Percentiles rank a stretch among this genome's conserved stretches.
Conservation (phyloP, 768 basidiomycete genomes). For the Lentinula lateritia region DNA sequence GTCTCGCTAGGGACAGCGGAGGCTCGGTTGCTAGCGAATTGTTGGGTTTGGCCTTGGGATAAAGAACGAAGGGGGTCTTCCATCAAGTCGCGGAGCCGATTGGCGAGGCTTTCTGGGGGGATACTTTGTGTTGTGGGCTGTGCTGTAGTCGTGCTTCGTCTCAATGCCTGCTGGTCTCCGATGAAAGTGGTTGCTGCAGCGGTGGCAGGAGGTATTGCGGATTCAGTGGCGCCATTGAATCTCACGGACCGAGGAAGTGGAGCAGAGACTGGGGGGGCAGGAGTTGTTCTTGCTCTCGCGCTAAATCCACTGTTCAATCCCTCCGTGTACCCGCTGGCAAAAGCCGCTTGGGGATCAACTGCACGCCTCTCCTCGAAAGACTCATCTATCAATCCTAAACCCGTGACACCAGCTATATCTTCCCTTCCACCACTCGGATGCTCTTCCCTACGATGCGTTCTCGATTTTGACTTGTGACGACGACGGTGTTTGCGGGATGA, state of each 20-base stretch:
- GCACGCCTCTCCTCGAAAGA: not conserved
- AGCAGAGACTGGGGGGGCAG: not conserved
- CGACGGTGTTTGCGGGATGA: not conserved
- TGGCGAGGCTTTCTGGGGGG: not conserved
- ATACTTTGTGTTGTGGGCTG: not conserved
- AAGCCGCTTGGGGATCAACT: not conserved
- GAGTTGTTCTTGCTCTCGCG: not conserved
- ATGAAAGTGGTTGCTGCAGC: not conserved
- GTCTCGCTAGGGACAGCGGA: not conserved
- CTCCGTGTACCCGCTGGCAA: not conserved
- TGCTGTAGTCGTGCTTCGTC: not conserved
- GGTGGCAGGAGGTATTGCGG: not conserved
- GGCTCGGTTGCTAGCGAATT: not conserved
- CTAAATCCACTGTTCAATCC: slow-evolving; percentile 1
- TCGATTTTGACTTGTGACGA: slow-evolving; percentile 2
- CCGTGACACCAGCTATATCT: slow-evolving; percentile 1
- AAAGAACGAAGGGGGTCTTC: not conserved
- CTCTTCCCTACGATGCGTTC: not conserved
- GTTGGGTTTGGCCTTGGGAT: not conserved
- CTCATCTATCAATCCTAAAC: slow-evolving; percentile 7
- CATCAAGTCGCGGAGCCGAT: slow-evolving; percentile 3
- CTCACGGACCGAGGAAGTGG: not conserved
- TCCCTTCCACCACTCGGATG: not conserved
- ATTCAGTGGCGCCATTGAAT: not conserved
- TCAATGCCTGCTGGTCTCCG: not conserved